phyloP scores from a whole-genome alignment of 768 basidiomycete species.

The Termitomyces sp. region DNA sequence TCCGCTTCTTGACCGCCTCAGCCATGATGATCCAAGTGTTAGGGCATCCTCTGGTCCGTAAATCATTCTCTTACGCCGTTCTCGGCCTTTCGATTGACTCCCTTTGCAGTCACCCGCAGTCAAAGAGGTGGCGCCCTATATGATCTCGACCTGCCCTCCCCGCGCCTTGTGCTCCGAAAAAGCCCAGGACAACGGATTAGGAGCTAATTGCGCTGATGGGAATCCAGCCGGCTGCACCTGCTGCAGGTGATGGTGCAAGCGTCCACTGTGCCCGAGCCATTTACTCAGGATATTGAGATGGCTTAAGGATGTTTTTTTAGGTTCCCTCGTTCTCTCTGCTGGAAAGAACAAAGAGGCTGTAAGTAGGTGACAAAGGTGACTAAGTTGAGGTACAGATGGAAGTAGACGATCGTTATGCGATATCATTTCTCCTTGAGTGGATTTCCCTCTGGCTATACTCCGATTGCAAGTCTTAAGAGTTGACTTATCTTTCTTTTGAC shows the following conservation, averaged over 20 bases:
- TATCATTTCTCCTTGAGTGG: too few relatives aligned
- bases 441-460: too few relatives aligned
- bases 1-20: slow-evolving; percentile 63
- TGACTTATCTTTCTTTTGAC: too few relatives aligned
- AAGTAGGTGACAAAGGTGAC: too few relatives aligned
- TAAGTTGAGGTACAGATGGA: too few relatives aligned
- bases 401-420: too few relatives aligned
- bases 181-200: slow-evolving; percentile 76
- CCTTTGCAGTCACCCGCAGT: slow-evolving; percentile 16
- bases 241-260: slow-evolving; percentile 13
- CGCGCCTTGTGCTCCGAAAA: slow-evolving; percentile 36
- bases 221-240: slow-evolving; percentile 35
- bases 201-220: slow-evolving; percentile 88
- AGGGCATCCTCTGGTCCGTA: slow-evolving; percentile 37
- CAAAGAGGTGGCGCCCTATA: slow-evolving; percentile 42
- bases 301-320: slow-evolving; percentile 22
- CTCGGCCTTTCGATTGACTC: background rate
- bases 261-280: slow-evolving; percentile 9
- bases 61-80: slow-evolving; percentile 17
- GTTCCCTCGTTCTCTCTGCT: background rate
- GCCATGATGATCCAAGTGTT: slow-evolving; percentile 38
- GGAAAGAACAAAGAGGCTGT: too few relatives aligned
- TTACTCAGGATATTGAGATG: slow-evolving; percentile 53
- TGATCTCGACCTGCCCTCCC: slow-evolving; percentile 39
- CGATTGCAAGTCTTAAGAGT: too few relatives aligned